phyloP scores from a whole-genome alignment of 331 rosid species.

The Arachis monticola region DNA sequence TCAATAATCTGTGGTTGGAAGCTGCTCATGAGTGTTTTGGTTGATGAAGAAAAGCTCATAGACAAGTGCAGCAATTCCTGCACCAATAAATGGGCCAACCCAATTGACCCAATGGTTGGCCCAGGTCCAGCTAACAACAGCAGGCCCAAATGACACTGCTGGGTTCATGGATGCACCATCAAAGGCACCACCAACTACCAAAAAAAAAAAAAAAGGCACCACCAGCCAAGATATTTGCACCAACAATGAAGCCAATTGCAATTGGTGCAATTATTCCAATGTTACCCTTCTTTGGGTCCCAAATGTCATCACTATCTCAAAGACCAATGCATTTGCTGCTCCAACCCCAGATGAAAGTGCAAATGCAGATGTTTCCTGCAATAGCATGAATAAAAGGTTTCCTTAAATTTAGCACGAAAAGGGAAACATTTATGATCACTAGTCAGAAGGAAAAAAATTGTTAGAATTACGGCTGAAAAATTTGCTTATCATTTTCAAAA shows the following conservation, averaged over 20 bases:
- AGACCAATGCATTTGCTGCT: slow-evolving; percentile 69
- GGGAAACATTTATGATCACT: too few species aligned
- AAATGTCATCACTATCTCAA: slow-evolving; percentile 84
- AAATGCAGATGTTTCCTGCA: slow-evolving; percentile 75
- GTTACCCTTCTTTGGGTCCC: slow-evolving; percentile 80
- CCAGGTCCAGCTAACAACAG: slow-evolving; percentile 83
- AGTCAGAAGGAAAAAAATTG: too few species aligned
- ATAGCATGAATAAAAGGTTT: neutral
- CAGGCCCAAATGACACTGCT: slow-evolving; percentile 75
- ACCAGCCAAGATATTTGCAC: slow-evolving; percentile 79
- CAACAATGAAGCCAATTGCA: slow-evolving; percentile 85
- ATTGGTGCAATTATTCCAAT: slow-evolving; percentile 74
- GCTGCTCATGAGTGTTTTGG: slow-evolving; percentile 58
- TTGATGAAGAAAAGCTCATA: slow-evolving; percentile 61
- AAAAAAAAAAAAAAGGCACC: slow-evolving; percentile 51
- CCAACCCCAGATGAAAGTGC: slow-evolving; percentile 63
- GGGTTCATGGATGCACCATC: slow-evolving; percentile 82
- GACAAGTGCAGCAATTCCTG: slow-evolving; percentile 68
- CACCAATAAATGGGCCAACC: slow-evolving; percentile 70
- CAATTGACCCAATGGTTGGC: slow-evolving; percentile 80
- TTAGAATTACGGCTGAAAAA: too few species aligned
- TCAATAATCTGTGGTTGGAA: slow-evolving; percentile 63
- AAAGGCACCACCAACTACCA: neutral
- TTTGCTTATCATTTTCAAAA: too few species aligned
- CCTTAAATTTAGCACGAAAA: too few species aligned